Evolutionary conservation across 192 early-diverging fungal species (phyloP).

Genomic region (Allomyces javanicus): DNA sequence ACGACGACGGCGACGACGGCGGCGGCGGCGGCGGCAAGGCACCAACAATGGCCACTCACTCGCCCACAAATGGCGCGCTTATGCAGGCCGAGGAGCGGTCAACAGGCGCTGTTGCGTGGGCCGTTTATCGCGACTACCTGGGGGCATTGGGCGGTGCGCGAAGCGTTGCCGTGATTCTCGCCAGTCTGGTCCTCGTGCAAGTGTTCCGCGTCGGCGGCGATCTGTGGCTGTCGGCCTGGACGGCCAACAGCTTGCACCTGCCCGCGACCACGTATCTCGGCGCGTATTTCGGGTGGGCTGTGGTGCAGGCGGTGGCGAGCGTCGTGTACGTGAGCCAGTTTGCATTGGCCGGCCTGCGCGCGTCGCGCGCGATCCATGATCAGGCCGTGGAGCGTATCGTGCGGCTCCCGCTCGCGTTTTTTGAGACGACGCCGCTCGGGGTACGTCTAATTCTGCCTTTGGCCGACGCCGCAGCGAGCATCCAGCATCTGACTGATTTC

Average conservation of each 20-base stretch:
- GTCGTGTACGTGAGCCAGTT: conserved; percentile 37
- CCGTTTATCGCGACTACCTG: conserved; percentile 40
- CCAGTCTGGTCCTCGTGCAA: conserved; percentile 31
- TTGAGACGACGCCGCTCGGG: conserved; percentile 54
- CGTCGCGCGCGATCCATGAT: conserved; percentile 45
- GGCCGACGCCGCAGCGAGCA: no score
- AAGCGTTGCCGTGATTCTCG: conserved; percentile 23
- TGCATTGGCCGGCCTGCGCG: conserved; percentile 30
- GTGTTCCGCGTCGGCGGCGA: conserved; percentile 19
- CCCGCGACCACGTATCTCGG: no score
- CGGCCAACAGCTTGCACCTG: conserved; percentile 1
- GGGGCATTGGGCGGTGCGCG: conserved; percentile 35
- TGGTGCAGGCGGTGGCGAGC: conserved; percentile 33
- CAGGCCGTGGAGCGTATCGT: conserved; percentile 42
- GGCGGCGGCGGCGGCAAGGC: conserved; percentile 1
- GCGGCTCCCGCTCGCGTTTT: conserved; percentile 55
- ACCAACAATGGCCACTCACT: conserved; percentile 5
- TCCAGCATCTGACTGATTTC: no score
- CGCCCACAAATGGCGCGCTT: conserved; percentile 16
- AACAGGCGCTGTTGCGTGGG: conserved; percentile 39
- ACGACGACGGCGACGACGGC: conserved; percentile 3
- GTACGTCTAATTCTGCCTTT: no score
- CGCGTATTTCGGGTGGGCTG: conserved; percentile 42
- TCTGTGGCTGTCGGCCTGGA: conserved; percentile 49
- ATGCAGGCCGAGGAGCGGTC: conserved; percentile 69